Conservation (phyloP, 345 rosid species). For the Salix exigua region DNA sequence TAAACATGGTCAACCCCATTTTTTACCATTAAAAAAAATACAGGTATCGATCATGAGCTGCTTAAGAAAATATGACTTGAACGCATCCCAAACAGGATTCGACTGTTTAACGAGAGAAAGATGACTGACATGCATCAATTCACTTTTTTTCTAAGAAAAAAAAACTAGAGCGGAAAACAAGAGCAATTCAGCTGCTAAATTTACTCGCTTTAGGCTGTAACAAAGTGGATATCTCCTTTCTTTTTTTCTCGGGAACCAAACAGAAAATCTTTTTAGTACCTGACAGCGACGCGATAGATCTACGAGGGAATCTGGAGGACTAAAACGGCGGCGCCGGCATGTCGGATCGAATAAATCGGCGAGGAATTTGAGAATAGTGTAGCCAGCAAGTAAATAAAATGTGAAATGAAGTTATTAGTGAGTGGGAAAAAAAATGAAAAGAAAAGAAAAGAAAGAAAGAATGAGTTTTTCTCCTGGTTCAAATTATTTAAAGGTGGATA, state of each 20-base stretch:
- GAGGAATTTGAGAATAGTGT: slow-evolving; percentile 26
- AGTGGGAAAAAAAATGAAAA: not conserved
- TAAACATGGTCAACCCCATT: not conserved
- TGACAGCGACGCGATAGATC: slow-evolving; percentile 33
- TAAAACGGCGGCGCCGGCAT: slow-evolving; percentile 48
- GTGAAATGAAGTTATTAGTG: not conserved
- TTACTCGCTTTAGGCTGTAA: not conserved
- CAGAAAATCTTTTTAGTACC: slow-evolving; percentile 28
- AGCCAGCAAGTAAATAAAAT: not conserved
- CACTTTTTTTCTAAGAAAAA: not conserved
- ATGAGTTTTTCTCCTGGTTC: slow-evolving; percentile 11
- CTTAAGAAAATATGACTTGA: not conserved
- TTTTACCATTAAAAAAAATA: not conserved
- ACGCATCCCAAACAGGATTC: not conserved
- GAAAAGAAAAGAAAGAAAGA: not conserved
- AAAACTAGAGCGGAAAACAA: not conserved
- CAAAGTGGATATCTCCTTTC: not conserved
- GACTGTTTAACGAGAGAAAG: not conserved
- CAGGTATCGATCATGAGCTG: not conserved
- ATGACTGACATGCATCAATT: not conserved
- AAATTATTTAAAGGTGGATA: slow-evolving; percentile 34
- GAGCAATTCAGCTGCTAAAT: not conserved
- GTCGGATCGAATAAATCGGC: slow-evolving; percentile 32
- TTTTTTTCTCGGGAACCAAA: slow-evolving; percentile 27
- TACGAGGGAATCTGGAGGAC: slow-evolving; percentile 13